Evolutionary conservation across 1,284 basidiomycete species (phyloP), one percentile per base, ranked within the genome.

Genomic region (Quambalaria eucalypti): DNA sequence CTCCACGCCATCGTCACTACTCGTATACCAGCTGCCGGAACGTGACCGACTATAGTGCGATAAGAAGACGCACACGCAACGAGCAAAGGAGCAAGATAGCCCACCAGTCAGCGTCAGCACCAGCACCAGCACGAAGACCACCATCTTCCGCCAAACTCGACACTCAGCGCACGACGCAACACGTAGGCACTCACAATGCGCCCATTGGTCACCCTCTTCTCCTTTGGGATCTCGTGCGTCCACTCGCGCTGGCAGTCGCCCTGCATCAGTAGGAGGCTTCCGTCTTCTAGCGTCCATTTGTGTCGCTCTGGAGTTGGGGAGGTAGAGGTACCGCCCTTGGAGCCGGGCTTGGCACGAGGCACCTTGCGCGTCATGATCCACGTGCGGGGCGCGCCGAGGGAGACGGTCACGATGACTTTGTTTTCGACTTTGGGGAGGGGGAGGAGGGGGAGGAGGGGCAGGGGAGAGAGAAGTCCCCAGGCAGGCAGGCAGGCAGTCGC

Each of bases 221-320:
- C 67, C 48, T 66, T 69, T 12, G 68, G 67, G 19, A 71, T 69
- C 55, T 71, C 65, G 26, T 71, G 68, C 60, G 81, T 82, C 78
- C 81, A 82, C 36, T 71, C 77, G 30, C 78, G 70, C 59, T 82
- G 81, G 4, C 80, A 81, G 21, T 76, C 62, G 38, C 80, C 80
- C 57, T 80, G 79, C 81, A 82, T 82, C 16, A 82, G 76, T 21
- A 82, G 64, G 44, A 82, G 57, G 50, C 80, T 80, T 1, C 81
- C 81, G 39, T 78, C 77, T 1, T 54, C 75, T 14, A 82, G 69
- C 52, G 52, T 69, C 76, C 76, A 78, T 21, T 65, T 68, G 19
- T 55, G n/a, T 51, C 46, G 54, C 2, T 54, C 59, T 12, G 40
- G 26, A 21, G 31, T 16, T 16, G 31, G 31, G 8, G 16, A 33